Evolutionary conservation across 192 early-diverging fungal species (phyloP).

Genomic region (Geranomyces variabilis): DNA sequence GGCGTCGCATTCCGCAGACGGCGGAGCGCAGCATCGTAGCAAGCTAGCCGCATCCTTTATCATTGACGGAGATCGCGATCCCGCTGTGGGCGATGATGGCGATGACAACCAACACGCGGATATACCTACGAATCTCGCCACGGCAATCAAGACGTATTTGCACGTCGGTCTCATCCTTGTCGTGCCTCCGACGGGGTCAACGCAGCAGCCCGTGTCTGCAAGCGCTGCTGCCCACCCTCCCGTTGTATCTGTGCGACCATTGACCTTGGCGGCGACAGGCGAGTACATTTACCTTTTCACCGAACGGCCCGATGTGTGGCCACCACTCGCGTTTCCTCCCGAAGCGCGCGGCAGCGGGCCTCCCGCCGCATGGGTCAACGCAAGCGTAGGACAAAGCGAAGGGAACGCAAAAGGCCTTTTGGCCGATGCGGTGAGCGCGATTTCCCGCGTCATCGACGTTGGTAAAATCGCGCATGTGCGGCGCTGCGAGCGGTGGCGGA

Average conservation of each 20-base stretch:
- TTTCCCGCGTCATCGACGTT: slow-evolving; percentile 33
- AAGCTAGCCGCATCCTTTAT: slow-evolving; percentile 19
- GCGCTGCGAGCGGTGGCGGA: slow-evolving; percentile 54
- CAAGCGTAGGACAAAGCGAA: not conserved
- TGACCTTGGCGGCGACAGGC: slow-evolving; percentile 42
- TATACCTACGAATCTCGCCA: not conserved
- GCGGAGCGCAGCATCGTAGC: not conserved
- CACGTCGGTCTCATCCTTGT: slow-evolving; percentile 41
- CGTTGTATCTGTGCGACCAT: slow-evolving; percentile 38
- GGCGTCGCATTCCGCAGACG: slow-evolving; percentile 25
- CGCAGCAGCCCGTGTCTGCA: not conserved
- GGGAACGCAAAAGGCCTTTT: slow-evolving; percentile 37
- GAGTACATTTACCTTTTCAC: slow-evolving; percentile 51
- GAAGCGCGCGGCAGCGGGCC: not conserved
- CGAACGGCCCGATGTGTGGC: slow-evolving; percentile 58
- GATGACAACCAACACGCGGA: not conserved
- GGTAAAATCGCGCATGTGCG: slow-evolving; percentile 41
- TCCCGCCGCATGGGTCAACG: slow-evolving; percentile 27
- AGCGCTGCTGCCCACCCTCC: not conserved
- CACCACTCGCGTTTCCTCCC: slow-evolving; percentile 51
- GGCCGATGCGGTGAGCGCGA: slow-evolving; percentile 33
- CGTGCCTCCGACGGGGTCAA: slow-evolving; percentile 23
- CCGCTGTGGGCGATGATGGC: slow-evolving; percentile 25
- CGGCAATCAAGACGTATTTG: slow-evolving; percentile 50
- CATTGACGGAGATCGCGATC: slow-evolving; percentile 36